Evolutionary conservation across 2,329 filamentous ascomycete species (phyloP), one percentile per base, ranked within the genome.

Genomic region (Chrysosporium queenslandicum): DNA sequence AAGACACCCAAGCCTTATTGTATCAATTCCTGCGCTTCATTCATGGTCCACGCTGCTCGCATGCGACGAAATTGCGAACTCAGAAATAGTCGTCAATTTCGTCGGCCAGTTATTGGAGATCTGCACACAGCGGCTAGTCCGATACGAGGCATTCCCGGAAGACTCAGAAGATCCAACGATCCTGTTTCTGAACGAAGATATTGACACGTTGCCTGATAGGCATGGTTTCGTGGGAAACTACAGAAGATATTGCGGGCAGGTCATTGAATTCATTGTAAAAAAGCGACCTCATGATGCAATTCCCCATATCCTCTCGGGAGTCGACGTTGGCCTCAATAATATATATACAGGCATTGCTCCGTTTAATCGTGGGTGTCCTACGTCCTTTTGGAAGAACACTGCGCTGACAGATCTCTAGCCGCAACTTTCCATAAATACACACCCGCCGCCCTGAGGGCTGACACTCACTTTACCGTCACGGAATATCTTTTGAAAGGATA

Each of bases 201-300:
- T 95, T 52, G 92, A 98, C 63, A 97, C 91, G 0, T 75, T 91
- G 18, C 92, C 92, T 0, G 92, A 98, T 66, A 80, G 89, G 21
- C 92, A 98, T 69, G 88, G 89, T 0, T 98, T 98, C 66, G 77
- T 97, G 9, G 89, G 91, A 3, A 97, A 98, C 64, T 98, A 98
- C 67, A 79, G 92, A 36, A 80, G 92, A 54, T 97, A 95, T 63
- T 92, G 89, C 66, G 82, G 83, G 2, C 84, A 87, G 55, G 80
- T 96, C 23, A 88, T 98, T 52, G 91, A 97, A 68, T 79, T 79
- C 14, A 87, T 97, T 57, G 88, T 94, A 20, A 79, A 86, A 58
- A 79, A 86, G 59, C 86, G 87, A 60, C 82, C 90, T 2, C 80
- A 86, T 47, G 90, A 96, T 56, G 91, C 91, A 0, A 82, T 97